Conservation (phyloP, 1,284 basidiomycete genomes). For the Leccinum pachyderme region DNA sequence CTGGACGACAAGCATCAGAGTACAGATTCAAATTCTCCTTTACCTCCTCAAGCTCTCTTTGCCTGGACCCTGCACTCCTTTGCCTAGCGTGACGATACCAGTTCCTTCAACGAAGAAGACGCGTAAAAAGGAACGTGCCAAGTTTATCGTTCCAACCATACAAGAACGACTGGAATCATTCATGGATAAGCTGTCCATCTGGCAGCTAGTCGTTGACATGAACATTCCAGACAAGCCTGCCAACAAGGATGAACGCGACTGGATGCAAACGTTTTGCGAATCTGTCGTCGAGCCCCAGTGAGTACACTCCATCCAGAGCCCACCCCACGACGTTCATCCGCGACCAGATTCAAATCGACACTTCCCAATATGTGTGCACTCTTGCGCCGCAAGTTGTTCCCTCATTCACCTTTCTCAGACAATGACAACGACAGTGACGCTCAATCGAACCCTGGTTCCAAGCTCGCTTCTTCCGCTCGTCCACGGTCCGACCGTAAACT, state of each 20-base stretch:
- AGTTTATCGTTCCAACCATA: conserved; percentile 28
- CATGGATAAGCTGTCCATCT: conserved; percentile 74
- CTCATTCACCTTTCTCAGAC: conserved; percentile 56
- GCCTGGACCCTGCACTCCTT: conserved; percentile 41
- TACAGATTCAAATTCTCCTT: conserved; percentile 70
- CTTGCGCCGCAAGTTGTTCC: conserved; percentile 67
- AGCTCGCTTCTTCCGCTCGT: background rate
- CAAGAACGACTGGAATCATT: conserved; percentile 63
- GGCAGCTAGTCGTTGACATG: conserved; percentile 59
- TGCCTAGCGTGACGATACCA: conserved; percentile 24
- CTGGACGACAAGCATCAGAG: conserved; percentile 40
- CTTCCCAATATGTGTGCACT: conserved; percentile 57
- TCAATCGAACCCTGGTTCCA: conserved; percentile 20
- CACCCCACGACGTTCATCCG: background rate
- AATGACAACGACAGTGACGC: conserved; percentile 27
- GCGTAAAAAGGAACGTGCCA: conserved; percentile 37
- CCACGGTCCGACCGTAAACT: conserved; percentile 16
- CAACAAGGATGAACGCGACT: conserved; percentile 50
- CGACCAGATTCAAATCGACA: conserved; percentile 52
- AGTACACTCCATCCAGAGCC: conserved; percentile 21
- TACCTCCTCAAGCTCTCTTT: conserved; percentile 63
- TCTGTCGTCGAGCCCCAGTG: conserved; percentile 63
- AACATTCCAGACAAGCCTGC: conserved; percentile 21
- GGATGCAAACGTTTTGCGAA: conserved; percentile 70
- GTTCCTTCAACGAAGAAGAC: conserved; percentile 29